Base-by-base conservation (phyloP, 1,284 basidiomycete species). In the Vanrija humicola region DNA sequence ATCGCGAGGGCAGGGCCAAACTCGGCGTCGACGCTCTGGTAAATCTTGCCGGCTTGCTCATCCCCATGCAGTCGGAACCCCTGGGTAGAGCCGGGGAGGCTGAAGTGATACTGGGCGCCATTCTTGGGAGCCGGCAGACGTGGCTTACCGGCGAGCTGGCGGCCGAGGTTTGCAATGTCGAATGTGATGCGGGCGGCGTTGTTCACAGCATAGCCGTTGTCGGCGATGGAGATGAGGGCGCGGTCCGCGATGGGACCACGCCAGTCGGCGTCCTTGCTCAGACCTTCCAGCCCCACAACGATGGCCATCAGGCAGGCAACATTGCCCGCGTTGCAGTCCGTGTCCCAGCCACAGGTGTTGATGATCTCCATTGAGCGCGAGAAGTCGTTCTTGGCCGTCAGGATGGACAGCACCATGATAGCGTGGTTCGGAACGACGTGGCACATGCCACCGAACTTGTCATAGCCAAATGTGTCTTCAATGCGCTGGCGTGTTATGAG, bases 321-420 rank as follows among this genome's bases (percentile, higher is more conserved):
- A 21, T 51, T 51, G 28, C 50, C 50, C 6, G 26, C n/a, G 18
- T 51, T 51, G 26, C 50, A 51, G 25, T 51, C 50, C 21, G 42
- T 51, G 26, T 51, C 50, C 50, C 50, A 51, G n/a, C 50, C 50
- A 26, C 42, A 43, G 9, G 42, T 50, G 25, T 51, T 51, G 50
- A 51, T 34, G 7, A 44, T 44, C 38, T 51, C 40, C 42, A 51
- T 51, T n/a, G 50, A 40, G 15, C 28, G 39, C 23, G 50, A 44
- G 40, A 51, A 51, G 50, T 43, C 39, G 29, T 51, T 23, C 38
- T 38, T 28, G n/a, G 25, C 43, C 18, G 43, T 44, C 40, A 51
- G 42, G 6, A 51, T n/a, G 8, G 50, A 42, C 43, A 51, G 43
- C 42, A 43, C 39, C 50, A 51, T 51, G 40, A 51, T 51, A 23